Conservation (phyloP, 495 filamentous ascomycete genomes). For the Penicillium coffeae region DNA sequence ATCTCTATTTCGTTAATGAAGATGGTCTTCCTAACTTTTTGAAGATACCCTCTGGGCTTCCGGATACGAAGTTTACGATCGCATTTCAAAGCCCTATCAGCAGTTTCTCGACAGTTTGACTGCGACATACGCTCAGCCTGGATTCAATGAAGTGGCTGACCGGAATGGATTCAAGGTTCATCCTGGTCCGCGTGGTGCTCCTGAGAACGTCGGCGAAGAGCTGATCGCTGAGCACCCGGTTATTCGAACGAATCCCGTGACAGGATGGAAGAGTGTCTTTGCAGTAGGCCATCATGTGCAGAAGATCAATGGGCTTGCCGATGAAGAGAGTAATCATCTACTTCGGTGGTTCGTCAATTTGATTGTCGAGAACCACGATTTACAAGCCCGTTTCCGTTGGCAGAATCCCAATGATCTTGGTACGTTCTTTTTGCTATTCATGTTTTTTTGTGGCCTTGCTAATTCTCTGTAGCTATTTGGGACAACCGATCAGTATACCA, state of each 20-base stretch:
- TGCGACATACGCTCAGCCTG: constrained; percentile 59
- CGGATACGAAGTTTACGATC: constrained; percentile 76
- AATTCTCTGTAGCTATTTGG: constrained; percentile 60
- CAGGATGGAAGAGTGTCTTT: constrained; percentile 75
- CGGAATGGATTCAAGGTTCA: constrained; percentile 55
- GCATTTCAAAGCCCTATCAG: constrained; percentile 60
- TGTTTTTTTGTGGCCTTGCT: background rate
- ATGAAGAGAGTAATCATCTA: constrained; percentile 60
- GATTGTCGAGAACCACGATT: constrained; percentile 72
- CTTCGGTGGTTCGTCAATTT: constrained; percentile 60
- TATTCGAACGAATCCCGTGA: constrained; percentile 78
- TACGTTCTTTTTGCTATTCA: constrained; percentile 10
- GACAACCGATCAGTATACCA: constrained; percentile 72
- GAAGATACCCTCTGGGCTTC: constrained; percentile 73
- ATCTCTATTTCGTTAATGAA: background rate
- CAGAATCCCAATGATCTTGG: constrained; percentile 53
- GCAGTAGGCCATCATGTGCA: constrained; percentile 54
- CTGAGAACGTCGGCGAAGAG: constrained; percentile 62
- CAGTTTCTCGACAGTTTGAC: constrained; percentile 66
- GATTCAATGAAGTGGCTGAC: constrained; percentile 55
- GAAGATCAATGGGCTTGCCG: constrained; percentile 44
- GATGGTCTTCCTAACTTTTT: background rate
- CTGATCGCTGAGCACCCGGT: constrained; percentile 66
- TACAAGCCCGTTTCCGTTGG: constrained; percentile 72
- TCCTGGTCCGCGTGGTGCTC: constrained; percentile 54